These are phyloP conservation scores for Phytophthora sp. DNA, from an alignment of 352 stramenopile species.

Conservation along the genomic window DNA sequence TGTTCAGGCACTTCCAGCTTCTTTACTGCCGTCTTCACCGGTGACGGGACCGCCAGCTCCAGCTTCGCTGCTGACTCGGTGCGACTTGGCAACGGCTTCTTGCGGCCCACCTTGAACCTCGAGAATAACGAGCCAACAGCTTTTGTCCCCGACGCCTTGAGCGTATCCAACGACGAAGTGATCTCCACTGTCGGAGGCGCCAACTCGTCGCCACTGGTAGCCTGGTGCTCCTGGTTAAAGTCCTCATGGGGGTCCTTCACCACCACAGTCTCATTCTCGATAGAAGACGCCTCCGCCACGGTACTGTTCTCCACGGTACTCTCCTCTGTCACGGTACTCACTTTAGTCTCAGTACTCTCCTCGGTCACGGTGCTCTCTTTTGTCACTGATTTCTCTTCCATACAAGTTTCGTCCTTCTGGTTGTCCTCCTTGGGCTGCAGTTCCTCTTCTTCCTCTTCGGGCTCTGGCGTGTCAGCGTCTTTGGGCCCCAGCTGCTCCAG, in stretches of 20 bases:
- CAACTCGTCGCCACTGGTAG: constrained; percentile 12
- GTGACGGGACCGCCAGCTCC: constrained; percentile 27
- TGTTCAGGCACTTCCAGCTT: constrained; percentile 41
- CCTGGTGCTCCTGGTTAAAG: background rate
- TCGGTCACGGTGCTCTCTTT: background rate
- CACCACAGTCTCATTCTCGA: background rate
- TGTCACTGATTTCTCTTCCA: constrained; percentile 3
- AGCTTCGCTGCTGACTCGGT: constrained; percentile 37
- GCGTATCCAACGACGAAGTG: constrained; percentile 27
- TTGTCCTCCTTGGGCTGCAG: constrained; percentile 13
- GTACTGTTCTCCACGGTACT: background rate
- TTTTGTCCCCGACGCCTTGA: constrained; percentile 35
- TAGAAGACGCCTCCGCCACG: background rate
- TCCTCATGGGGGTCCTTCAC: background rate
- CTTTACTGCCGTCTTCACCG: constrained; percentile 29
- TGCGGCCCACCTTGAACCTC: constrained; percentile 44
- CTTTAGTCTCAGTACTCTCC: background rate
- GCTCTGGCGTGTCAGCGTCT: background rate
- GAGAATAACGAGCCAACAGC: constrained; percentile 44
- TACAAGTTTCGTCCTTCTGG: constrained; percentile 3
- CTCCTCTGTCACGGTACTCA: background rate
- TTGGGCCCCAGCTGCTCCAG: constrained; percentile 7
- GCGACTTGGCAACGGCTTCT: constrained; percentile 35
- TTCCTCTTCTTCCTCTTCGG: constrained; percentile 12
- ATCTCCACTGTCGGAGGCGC: constrained; percentile 16